Evolutionary conservation across 495 filamentous ascomycete species (phyloP).

Genomic region (Podospora australis): DNA sequence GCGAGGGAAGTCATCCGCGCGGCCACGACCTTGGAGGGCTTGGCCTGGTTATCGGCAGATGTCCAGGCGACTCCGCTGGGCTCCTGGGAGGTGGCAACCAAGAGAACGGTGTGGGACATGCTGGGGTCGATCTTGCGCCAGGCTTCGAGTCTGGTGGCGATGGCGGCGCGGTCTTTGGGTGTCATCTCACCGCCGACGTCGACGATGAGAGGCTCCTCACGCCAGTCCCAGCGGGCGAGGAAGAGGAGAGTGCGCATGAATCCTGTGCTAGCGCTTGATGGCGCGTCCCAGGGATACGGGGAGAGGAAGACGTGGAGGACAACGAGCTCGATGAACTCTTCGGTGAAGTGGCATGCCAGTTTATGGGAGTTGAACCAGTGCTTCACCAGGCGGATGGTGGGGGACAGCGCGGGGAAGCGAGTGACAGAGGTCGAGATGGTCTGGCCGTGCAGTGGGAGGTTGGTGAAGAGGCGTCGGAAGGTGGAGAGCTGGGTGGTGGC

Average conservation of each 20-base stretch:
- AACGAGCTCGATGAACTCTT: conserved; percentile 79
- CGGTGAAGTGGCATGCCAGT: conserved; percentile 63
- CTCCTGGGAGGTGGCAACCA: conserved; percentile 76
- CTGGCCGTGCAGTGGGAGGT: conserved; percentile 72
- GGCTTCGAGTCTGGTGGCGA: conserved; percentile 65
- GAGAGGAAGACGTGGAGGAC: conserved; percentile 69
- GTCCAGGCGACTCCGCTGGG: conserved; percentile 75
- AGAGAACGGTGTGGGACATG: conserved; percentile 77
- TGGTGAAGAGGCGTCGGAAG: conserved; percentile 65
- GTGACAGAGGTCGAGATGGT: conserved; percentile 71
- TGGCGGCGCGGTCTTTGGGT: conserved; percentile 49
- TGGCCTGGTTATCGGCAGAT: conserved; percentile 38
- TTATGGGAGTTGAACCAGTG: conserved; percentile 84
- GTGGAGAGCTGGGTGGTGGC: conserved; percentile 58
- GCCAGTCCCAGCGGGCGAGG: conserved; percentile 87
- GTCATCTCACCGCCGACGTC: conserved; percentile 57
- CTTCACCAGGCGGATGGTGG: conserved; percentile 82
- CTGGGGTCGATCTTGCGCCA: conserved; percentile 81
- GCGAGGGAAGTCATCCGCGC: conserved; percentile 76
- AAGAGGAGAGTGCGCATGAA: conserved; percentile 74
- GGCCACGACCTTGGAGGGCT: conserved; percentile 75
- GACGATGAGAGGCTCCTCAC: conserved; percentile 69
- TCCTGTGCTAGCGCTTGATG: conserved; percentile 71
- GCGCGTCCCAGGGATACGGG: conserved; percentile 72
- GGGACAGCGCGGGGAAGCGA: conserved; percentile 71